Evolutionary conservation across 129 eudicot species (phyloP).

Genomic region (Erigeron canadensis): DNA sequence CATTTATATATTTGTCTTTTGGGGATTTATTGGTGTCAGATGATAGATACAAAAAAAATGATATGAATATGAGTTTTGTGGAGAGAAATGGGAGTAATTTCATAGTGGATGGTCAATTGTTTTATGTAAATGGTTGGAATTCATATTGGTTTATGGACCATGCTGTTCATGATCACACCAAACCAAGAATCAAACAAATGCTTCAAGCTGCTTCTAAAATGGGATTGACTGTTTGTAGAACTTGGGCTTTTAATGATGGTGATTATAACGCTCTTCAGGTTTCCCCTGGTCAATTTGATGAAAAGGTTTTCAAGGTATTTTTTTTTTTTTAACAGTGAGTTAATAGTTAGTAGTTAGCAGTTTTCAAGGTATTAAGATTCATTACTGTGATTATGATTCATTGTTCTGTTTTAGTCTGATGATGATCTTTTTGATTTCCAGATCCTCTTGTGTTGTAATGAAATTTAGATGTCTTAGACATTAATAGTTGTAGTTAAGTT

Average conservation of each 20-base stretch:
- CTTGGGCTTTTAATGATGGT: constrained; percentile 99
- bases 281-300: constrained; percentile 91
- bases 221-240: constrained; percentile 96
- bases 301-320: constrained; percentile 71
- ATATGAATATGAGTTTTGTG: constrained; percentile 65
- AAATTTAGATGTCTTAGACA: background rate
- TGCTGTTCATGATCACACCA: constrained; percentile 63
- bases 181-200: constrained; percentile 62
- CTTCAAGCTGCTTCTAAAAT: constrained; percentile 87
- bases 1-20: constrained; percentile 71
- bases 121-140: constrained; percentile 94
- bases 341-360: too few relatives aligned
- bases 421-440: too few relatives aligned
- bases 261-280: constrained; percentile 90
- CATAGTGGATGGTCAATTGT: constrained; percentile 68
- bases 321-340: too few relatives aligned
- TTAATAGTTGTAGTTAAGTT: background rate
- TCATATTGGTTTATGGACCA: constrained; percentile 99
- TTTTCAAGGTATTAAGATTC: too few relatives aligned
- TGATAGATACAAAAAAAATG: constrained; percentile 38
- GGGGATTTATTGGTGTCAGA: constrained; percentile 61
- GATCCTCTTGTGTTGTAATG: constrained; percentile 21
- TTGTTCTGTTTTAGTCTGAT: too few relatives aligned
- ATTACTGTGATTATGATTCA: too few relatives aligned
- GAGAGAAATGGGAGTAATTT: constrained; percentile 92